These are phyloP conservation scores for Casaregolazyma suthepensis DNA, from an alignment of 1,139 yeast genomes.

Conservation along the genomic window DNA sequence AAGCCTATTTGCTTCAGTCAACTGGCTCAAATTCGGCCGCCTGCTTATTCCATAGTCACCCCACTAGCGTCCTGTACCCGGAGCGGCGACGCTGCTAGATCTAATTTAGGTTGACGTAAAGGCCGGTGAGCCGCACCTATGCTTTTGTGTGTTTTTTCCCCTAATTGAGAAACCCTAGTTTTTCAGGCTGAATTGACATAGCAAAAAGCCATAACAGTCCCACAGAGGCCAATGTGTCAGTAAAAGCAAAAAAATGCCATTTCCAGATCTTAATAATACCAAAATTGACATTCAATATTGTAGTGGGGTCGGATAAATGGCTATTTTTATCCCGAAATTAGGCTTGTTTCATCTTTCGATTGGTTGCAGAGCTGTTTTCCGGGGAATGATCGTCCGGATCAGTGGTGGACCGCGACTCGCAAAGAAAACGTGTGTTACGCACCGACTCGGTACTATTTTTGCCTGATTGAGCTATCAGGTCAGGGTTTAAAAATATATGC, in stretches of 20 bases:
- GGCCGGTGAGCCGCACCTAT: background rate
- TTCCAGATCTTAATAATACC: background rate
- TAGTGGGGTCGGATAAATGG: background rate
- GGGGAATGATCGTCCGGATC: background rate
- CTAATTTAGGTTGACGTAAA: background rate
- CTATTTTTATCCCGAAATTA: background rate
- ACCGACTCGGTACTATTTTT: background rate
- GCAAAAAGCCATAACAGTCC: background rate
- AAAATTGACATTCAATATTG: background rate
- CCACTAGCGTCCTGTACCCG: background rate
- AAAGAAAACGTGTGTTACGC: background rate
- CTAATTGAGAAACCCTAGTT: background rate
- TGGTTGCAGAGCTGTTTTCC: background rate
- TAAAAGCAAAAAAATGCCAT: background rate
- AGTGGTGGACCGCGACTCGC: background rate
- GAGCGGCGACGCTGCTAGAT: background rate
- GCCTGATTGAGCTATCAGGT: background rate
- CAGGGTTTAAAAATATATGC: background rate
- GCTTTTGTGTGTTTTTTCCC: background rate
- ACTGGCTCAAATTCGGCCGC: background rate
- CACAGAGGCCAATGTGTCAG: background rate
- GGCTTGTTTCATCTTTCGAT: background rate
- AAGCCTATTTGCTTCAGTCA: background rate
- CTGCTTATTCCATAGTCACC: background rate
- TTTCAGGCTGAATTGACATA: background rate